Base-by-base conservation (phyloP, 2,329 filamentous ascomycete species). In the Penicillium capsulatum region DNA sequence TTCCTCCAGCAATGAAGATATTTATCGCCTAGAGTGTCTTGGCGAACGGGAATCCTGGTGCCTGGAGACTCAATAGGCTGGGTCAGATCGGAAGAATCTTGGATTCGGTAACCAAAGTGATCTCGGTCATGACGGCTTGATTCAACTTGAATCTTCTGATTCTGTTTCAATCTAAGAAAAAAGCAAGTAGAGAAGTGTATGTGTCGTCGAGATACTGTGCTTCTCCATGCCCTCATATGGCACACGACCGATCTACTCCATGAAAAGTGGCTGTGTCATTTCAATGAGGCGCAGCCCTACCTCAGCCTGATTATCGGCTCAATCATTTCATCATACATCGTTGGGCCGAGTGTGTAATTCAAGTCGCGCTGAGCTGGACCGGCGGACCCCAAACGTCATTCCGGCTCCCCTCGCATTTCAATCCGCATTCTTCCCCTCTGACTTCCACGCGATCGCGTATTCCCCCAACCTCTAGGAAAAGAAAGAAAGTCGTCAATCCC, bases 281-380 rank as follows among this genome's bases (percentile, higher is more conserved):
- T 10, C 28, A 26, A 27, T 17, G 47, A 40, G 47, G 47, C 47
- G 47, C 47, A 49, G 11, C 26, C 5, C 26, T 28, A 6, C 26
- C 6, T 11, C 5, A n/a, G 9, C 4, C 26, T 46, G 36, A n/a
- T 42, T 51, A 40, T 48, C 7, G 59, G 59, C 28, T 61, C 19
- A 22, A 22, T n/a, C n/a, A n/a, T 22, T 22, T 22, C 19, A 22
- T 22, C 19, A 22, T 22, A 22, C 19, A 22, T 9, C 19, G 19
- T 22, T 22, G 19, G 19, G 19, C 19, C 60, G 31, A 61, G 58
- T 2, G 46, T 40, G 35, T 49, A 61, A n/a, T 44, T 42, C 17
- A 20, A 19, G 15, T 38, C 20, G 15, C 42, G 34, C n/a, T 14
- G 9, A 11, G 10, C 26, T 7, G n/a, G 48, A 41, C 45, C 43